Evolutionary conservation across 495 filamentous ascomycete species (phyloP).

Genomic region (Lentithecium fluviatile): DNA sequence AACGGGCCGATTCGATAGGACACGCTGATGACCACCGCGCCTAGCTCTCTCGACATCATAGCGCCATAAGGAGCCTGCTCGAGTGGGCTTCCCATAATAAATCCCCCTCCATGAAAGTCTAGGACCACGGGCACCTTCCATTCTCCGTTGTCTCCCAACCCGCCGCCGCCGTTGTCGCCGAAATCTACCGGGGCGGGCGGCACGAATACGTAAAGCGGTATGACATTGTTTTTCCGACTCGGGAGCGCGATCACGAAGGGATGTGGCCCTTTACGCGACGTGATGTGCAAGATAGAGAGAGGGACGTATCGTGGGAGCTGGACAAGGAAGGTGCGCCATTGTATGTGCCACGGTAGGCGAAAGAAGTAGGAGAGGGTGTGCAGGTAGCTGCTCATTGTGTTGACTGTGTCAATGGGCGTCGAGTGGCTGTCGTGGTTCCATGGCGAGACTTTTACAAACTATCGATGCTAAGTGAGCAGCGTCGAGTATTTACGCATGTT

Average conservation of each 20-base stretch:
- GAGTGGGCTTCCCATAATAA: constrained; percentile 35
- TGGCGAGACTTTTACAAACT: neutral
- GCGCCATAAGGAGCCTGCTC: constrained; percentile 39
- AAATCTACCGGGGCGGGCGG: constrained; percentile 18
- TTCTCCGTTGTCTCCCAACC: neutral
- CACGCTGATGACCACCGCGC: constrained; percentile 36
- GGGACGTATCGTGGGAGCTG: constrained; percentile 36
- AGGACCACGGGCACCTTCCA: constrained; percentile 36
- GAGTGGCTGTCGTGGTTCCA: neutral
- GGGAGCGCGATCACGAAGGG: constrained; percentile 37
- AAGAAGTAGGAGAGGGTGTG: constrained; percentile 27
- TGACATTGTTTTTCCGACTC: constrained; percentile 25
- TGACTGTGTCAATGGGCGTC: neutral
- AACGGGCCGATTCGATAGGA: constrained; percentile 40
- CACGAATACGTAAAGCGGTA: constrained; percentile 38
- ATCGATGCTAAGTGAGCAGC: constrained; percentile 12
- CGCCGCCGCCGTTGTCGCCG: neutral
- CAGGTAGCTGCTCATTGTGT: constrained; percentile 26
- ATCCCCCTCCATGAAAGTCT: constrained; percentile 41
- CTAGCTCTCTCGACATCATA: constrained; percentile 30
- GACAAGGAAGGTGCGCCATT: constrained; percentile 37
- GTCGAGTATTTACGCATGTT: neutral
- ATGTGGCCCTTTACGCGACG: constrained; percentile 35
- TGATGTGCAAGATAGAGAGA: constrained; percentile 29
- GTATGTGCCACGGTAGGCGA: constrained; percentile 33